Evolutionary conservation across 768 basidiomycete genomes (phyloP).

Genomic region (Termitomyces sp.): DNA sequence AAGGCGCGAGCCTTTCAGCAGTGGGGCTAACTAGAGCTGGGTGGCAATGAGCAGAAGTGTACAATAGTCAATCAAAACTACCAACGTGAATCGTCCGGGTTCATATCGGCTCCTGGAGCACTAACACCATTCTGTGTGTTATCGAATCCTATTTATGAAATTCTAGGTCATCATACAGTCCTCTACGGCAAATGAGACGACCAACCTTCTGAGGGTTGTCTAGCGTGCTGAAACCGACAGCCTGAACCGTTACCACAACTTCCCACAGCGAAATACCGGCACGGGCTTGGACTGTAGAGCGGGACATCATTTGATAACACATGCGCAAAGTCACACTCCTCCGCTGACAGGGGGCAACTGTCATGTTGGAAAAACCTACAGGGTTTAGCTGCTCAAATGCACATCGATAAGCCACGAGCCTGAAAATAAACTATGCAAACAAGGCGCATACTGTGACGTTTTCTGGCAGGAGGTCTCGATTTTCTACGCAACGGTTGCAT

Average conservation of each 20-base stretch:
- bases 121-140: conserved; percentile 5
- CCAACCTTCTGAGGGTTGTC: conserved; percentile 18
- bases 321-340: conserved; percentile 49
- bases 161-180: not conserved
- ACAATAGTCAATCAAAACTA: not conserved
- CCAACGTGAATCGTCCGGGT: not conserved
- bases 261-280: conserved; percentile 36
- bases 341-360: conserved; percentile 41
- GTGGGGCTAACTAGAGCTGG: not conserved
- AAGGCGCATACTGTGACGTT: conserved; percentile 37
- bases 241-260: conserved; percentile 34
- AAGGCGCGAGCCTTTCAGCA: not conserved
- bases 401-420: conserved; percentile 14
- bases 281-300: conserved; percentile 23
- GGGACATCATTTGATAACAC: conserved; percentile 29
- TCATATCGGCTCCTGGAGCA: not conserved
- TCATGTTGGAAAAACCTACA: conserved; percentile 47
- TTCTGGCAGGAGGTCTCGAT: conserved; percentile 29
- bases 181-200: not conserved
- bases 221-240: conserved; percentile 38
- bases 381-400: conserved; percentile 39
- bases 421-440: not conserved
- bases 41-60: not conserved
- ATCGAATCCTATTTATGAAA: not conserved
- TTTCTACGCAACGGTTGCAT: conserved; percentile 29